phyloP scores from a whole-genome alignment of 495 filamentous ascomycete species.

The Podospora sp. region DNA sequence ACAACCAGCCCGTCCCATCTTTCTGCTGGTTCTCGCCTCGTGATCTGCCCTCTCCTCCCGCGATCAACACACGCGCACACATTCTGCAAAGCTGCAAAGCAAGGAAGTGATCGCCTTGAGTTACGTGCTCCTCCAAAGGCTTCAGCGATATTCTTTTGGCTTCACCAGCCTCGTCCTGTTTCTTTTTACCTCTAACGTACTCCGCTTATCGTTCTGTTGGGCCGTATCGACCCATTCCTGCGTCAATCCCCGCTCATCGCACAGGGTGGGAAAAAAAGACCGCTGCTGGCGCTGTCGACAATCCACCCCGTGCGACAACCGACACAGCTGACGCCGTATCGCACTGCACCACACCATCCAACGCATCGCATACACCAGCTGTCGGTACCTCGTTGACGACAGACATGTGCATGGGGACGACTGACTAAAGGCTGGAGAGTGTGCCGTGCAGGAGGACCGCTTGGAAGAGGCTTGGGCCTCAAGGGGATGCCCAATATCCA shows the following conservation, averaged over 20 bases:
- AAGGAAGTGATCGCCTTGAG: conserved; percentile 21
- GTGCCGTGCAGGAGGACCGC: not conserved
- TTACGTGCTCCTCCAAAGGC: not conserved
- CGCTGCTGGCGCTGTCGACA: not conserved
- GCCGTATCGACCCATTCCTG: conserved; percentile 19
- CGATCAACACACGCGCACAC: conserved; percentile 5
- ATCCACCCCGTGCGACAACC: conserved; percentile 18
- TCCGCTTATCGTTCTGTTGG: conserved; percentile 8
- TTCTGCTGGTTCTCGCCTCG: conserved; percentile 18
- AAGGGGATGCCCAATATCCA: conserved; percentile 31
- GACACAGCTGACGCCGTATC: conserved; percentile 17
- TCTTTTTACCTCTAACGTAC: not conserved
- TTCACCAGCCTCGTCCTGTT: not conserved
- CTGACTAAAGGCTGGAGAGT: conserved; percentile 6
- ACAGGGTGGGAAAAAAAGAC: not conserved
- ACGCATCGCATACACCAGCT: not conserved
- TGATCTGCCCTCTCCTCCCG: conserved; percentile 22
- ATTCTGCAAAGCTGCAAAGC: conserved; percentile 7
- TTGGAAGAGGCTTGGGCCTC: conserved; percentile 6
- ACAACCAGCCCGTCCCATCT: conserved; percentile 16
- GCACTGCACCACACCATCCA: conserved; percentile 3
- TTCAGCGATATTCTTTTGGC: conserved; percentile 1
- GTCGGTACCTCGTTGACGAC: conserved; percentile 13
- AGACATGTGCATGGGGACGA: conserved; percentile 23
- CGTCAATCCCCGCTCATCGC: conserved; percentile 34